These are phyloP conservation scores for Penicillium goetzii DNA, from an alignment of 495 filamentous ascomycete species.

Conservation along the genomic window DNA sequence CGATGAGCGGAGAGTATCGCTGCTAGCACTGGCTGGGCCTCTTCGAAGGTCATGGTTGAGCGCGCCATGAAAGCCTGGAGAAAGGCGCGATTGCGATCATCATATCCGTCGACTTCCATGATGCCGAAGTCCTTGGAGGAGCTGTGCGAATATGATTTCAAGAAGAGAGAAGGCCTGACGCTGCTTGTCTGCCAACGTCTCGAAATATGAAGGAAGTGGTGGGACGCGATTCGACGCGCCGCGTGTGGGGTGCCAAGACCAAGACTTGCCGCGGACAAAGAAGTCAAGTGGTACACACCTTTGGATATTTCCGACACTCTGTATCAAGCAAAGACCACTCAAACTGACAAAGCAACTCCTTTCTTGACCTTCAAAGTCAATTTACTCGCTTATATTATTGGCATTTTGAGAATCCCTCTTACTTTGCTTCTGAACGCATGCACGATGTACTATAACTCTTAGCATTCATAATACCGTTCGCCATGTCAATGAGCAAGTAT, in stretches of 20 bases:
- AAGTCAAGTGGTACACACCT: not conserved
- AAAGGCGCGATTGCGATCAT: slow-evolving; percentile 86
- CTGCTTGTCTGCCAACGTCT: not conserved
- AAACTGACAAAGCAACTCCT: not conserved
- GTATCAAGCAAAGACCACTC: not conserved
- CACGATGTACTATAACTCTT: too few species aligned
- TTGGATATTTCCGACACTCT: not conserved
- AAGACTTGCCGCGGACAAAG: slow-evolving; percentile 20
- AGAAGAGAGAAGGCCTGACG: not conserved
- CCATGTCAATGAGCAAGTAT: not conserved
- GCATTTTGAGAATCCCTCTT: too few species aligned
- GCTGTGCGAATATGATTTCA: not conserved
- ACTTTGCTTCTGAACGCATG: too few species aligned
- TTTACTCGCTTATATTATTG: too few species aligned
- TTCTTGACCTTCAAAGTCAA: too few species aligned
- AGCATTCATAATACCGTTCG: too few species aligned
- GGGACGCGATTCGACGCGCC: slow-evolving; percentile 27
- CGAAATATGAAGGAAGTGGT: slow-evolving; percentile 13
- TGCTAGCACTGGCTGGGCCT: slow-evolving; percentile 74
- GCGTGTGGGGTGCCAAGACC: slow-evolving; percentile 27
- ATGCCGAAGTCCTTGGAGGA: not conserved
- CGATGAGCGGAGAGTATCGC: slow-evolving; percentile 67
- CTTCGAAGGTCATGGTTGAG: slow-evolving; percentile 71
- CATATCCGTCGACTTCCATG: slow-evolving; percentile 35
- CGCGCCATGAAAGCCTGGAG: slow-evolving; percentile 86